These are phyloP conservation scores for Suhomyces wounanorum DNA, from an alignment of 1,139 yeast species.

Conservation along the genomic window DNA sequence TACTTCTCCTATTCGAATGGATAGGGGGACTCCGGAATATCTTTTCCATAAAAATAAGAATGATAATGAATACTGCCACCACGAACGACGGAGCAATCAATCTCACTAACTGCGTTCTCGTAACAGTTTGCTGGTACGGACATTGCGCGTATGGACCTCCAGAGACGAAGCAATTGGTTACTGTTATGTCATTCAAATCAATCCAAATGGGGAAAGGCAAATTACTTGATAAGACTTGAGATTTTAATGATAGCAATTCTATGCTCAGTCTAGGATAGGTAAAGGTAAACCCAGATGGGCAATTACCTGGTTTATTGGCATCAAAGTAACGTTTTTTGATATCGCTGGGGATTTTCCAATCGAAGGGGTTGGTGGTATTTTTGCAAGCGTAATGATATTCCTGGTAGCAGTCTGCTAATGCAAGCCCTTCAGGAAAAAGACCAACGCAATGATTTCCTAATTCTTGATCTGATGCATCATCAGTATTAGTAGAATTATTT, in stretches of 20 bases:
- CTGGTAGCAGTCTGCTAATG: constrained; percentile 64
- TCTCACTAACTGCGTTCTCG: constrained; percentile 58
- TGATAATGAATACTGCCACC: constrained; percentile 46
- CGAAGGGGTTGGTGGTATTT: constrained; percentile 34
- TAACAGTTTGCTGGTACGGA: constrained; percentile 65
- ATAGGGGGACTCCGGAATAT: constrained; percentile 38
- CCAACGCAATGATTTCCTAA: constrained; percentile 66
- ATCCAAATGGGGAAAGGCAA: constrained; percentile 63
- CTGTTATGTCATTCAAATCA: constrained; percentile 77
- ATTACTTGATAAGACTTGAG: constrained; percentile 21
- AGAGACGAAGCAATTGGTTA: constrained; percentile 76
- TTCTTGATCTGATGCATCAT: constrained; percentile 20
- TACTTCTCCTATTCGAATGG: constrained; percentile 42
- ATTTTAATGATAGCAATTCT: constrained; percentile 37
- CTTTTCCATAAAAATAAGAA: constrained; percentile 33
- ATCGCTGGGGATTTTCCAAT: constrained; percentile 49
- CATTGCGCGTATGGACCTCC: constrained; percentile 83
- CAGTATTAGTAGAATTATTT: constrained; percentile 10
- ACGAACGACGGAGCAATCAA: constrained; percentile 69
- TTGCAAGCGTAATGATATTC: constrained; percentile 59
- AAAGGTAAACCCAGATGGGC: constrained; percentile 56
- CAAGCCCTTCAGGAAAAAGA: constrained; percentile 52
- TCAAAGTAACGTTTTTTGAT: constrained; percentile 52
- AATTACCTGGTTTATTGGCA: constrained; percentile 36
- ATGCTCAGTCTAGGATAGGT: constrained; percentile 56